Evolutionary conservation across 1,284 basidiomycete genomes (phyloP).

Genomic region (Trichosporon sp.): DNA sequence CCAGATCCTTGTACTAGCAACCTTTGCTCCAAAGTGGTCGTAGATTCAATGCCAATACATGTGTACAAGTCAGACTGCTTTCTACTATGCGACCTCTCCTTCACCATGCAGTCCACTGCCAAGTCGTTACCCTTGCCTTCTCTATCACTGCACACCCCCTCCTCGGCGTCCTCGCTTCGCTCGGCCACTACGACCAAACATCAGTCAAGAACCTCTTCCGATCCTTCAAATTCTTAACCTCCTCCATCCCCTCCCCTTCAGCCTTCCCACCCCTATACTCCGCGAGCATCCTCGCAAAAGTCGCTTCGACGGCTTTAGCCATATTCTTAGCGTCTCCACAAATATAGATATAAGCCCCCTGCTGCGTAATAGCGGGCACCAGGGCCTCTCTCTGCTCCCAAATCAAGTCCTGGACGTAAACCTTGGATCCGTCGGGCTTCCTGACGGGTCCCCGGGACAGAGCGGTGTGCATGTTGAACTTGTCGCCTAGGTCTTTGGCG

Average conservation of each 20-base stretch:
- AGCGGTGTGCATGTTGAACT: conserved; percentile 80
- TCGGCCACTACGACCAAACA: conserved; percentile 35
- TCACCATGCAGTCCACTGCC: background rate
- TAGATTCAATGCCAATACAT: too few relatives aligned
- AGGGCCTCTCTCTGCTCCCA: conserved; percentile 76
- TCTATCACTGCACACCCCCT: too few relatives aligned
- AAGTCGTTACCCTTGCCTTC: background rate
- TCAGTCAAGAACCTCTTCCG: conserved; percentile 50
- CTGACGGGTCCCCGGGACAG: conserved; percentile 75
- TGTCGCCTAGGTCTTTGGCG: conserved; percentile 76
- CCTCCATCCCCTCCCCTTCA: conserved; percentile 78
- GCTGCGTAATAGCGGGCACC: conserved; percentile 80
- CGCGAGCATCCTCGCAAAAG: conserved; percentile 73
- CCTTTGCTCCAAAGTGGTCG: too few relatives aligned
- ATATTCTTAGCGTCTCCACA: conserved; percentile 96
- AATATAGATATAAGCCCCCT: conserved; percentile 89
- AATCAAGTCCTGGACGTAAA: conserved; percentile 93
- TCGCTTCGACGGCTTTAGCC: conserved; percentile 89
- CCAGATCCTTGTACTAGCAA: too few relatives aligned
- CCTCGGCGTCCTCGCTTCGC: too few relatives aligned
- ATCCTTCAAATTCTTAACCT: conserved; percentile 89
- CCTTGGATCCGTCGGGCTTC: conserved; percentile 81
- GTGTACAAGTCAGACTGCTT: too few relatives aligned
- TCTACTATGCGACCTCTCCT: too few relatives aligned
- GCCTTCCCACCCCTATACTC: conserved; percentile 86